Conservation (phyloP, 805 yeast genomes). For the Wickerhamomyces mucosus region DNA sequence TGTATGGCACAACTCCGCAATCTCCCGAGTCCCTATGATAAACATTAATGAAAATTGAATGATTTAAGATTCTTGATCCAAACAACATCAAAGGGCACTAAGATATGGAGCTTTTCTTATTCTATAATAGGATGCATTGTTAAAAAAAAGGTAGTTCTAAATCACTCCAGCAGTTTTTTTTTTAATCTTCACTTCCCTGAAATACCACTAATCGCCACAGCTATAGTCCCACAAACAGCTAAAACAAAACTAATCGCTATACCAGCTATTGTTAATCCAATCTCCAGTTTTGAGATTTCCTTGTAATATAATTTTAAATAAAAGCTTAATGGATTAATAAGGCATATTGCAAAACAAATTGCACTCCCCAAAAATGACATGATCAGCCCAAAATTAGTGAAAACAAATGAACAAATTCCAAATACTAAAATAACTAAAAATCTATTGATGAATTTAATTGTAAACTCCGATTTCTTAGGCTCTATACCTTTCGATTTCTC, state of each 20-base stretch:
- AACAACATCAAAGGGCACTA: not conserved
- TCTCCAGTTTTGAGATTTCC: conserved; percentile 24
- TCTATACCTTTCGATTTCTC: not conserved
- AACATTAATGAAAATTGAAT: not conserved
- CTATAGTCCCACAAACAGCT: conserved; percentile 18
- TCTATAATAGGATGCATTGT: too few relatives aligned
- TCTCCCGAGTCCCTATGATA: too few relatives aligned
- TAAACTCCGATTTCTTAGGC: not conserved
- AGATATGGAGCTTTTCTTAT: not conserved
- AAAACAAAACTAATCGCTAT: conserved; percentile 5
- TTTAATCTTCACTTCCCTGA: too few relatives aligned
- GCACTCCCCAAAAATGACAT: conserved; percentile 69
- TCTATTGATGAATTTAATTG: conserved; percentile 10
- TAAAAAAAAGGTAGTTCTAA: too few relatives aligned
- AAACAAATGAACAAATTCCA: conserved; percentile 41
- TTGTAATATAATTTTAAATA: conserved; percentile 40
- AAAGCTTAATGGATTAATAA: conserved; percentile 59
- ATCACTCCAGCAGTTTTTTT: too few relatives aligned
- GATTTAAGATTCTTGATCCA: not conserved
- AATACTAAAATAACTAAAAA: conserved; percentile 23
- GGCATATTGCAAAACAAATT: conserved; percentile 64
- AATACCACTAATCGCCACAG: conserved; percentile 13
- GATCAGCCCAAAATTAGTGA: conserved; percentile 66
- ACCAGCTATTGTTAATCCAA: conserved; percentile 5
- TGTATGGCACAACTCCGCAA: too few relatives aligned